A percentile compares a stretch with the other conserved stretches of the same genome.
Conservation (phyloP, 148 eudicot genomes). For the Dianthus caryophyllus region DNA sequence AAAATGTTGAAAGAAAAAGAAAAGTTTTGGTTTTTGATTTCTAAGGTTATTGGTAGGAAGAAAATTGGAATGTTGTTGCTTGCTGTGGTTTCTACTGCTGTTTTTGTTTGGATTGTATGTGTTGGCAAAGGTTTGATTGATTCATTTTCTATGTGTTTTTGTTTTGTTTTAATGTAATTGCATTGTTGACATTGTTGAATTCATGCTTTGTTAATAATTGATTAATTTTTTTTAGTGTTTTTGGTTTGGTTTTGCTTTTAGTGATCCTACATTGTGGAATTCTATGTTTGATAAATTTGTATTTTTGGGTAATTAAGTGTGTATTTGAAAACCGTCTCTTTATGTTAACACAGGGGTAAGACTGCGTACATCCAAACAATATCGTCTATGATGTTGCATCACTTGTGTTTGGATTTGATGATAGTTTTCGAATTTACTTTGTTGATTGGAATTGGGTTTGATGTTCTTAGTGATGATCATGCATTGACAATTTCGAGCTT, state of each 20-base stretch:
- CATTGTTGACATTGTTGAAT: too few relatives aligned
- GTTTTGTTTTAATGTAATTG: too few relatives aligned
- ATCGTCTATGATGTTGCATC: constrained; percentile 2
- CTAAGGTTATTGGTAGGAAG: constrained; percentile 64
- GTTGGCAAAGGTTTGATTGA: constrained; percentile 70
- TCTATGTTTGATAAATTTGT: too few relatives aligned
- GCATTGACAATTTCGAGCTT: too few relatives aligned
- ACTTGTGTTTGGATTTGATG: neutral
- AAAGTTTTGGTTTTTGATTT: constrained; percentile 61
- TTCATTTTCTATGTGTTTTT: neutral
- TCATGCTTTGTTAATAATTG: too few relatives aligned
- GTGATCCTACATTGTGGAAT: too few relatives aligned
- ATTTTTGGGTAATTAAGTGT: too few relatives aligned
- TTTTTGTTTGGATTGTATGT: constrained; percentile 71
- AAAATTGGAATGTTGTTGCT: constrained; percentile 93
- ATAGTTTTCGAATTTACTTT: neutral
- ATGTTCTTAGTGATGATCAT: neutral
- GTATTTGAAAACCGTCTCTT: too few relatives aligned
- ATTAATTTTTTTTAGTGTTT: too few relatives aligned
- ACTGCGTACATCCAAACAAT: too few relatives aligned
- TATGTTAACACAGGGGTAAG: too few relatives aligned
- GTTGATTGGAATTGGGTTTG: constrained; percentile 13
- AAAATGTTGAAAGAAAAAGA: constrained; percentile 92
- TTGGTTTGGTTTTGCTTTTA: too few relatives aligned
- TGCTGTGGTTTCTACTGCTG: constrained; percentile 65